Conservation (phyloP, 116 monocot species). For the Phalaenopsis hybrid region DNA sequence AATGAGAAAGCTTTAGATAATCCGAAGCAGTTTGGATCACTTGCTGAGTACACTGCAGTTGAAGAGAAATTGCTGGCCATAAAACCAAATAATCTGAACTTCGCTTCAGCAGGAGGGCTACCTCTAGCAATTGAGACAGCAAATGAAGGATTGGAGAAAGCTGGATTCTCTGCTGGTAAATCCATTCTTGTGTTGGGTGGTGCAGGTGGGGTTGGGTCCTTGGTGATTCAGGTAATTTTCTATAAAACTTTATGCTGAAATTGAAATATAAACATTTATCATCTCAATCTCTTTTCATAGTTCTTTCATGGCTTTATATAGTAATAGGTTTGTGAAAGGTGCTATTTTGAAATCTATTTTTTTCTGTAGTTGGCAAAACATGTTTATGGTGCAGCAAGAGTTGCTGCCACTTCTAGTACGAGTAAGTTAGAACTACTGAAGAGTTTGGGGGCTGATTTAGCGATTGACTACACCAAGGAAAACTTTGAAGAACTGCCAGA, state of each 20-base stretch:
- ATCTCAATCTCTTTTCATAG: too few species aligned
- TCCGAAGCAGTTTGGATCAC: constrained; percentile 78
- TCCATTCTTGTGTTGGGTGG: constrained; percentile 91
- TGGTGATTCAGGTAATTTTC: constrained; percentile 76
- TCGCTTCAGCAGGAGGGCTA: constrained; percentile 59
- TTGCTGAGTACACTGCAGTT: constrained; percentile 85
- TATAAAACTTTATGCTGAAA: background rate
- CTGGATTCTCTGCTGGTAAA: constrained; percentile 74
- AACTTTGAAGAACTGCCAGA: constrained; percentile 86
- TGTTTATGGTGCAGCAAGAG: constrained; percentile 77
- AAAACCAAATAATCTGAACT: constrained; percentile 73
- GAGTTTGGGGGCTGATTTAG: constrained; percentile 87
- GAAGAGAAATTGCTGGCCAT: constrained; percentile 79
- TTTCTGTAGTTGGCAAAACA: constrained; percentile 72
- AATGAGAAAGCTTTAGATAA: constrained; percentile 72
- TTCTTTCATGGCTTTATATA: background rate
- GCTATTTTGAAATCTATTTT: background rate
- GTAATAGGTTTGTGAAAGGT: background rate
- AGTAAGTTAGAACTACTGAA: constrained; percentile 70
- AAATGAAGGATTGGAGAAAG: constrained; percentile 63
- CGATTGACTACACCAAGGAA: constrained; percentile 90
- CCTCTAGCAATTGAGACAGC: constrained; percentile 86
- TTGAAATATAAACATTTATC: background rate
- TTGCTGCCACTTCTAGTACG: constrained; percentile 89
- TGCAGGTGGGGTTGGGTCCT: constrained; percentile 95